A percentile compares a stretch with the other conserved stretches of the same genome.
Evolutionary conservation across 495 filamentous ascomycete species (phyloP).

Genomic region (Bryoglossum gracile): DNA sequence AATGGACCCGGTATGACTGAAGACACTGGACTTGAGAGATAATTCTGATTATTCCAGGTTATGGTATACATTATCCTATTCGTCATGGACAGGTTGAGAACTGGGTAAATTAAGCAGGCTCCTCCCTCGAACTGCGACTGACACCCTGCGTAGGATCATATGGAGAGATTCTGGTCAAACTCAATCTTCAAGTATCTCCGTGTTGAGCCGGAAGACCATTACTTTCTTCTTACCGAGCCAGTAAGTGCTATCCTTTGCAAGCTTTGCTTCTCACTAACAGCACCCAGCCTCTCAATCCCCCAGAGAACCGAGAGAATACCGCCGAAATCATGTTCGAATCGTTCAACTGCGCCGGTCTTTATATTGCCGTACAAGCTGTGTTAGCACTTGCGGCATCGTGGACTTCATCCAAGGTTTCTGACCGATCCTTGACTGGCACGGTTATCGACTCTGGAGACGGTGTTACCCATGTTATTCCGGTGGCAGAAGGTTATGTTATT

Average conservation of each 20-base stretch:
- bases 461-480: conserved; percentile 97
- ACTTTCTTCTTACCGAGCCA: conserved; percentile 95
- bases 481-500: conserved; percentile 98
- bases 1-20: conserved; percentile 63
- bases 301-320: conserved; percentile 97
- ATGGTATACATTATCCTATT: conserved; percentile 94
- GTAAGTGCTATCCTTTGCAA: conserved; percentile 41
- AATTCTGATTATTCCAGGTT: conserved; percentile 48
- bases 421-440: conserved; percentile 93
- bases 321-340: conserved; percentile 99
- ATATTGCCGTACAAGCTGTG: conserved; percentile 97
- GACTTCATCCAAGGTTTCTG: conserved; percentile 96
- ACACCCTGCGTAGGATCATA: conserved; percentile 63
- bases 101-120: conserved; percentile 52
- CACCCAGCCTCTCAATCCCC: conserved; percentile 83
- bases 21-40: neutral
- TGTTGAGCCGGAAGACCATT: conserved; percentile 96
- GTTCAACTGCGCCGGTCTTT: conserved; percentile 97
- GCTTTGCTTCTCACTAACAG: neutral
- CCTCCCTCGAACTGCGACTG: neutral
- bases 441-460: conserved; percentile 97
- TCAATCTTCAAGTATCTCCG: conserved; percentile 99
- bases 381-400: conserved; percentile 94
- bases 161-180: conserved; percentile 99
- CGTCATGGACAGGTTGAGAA: conserved; percentile 97